Evolutionary conservation across 257 asterid species (phyloP).

Genomic region (Nyctanthes arbortristis): DNA sequence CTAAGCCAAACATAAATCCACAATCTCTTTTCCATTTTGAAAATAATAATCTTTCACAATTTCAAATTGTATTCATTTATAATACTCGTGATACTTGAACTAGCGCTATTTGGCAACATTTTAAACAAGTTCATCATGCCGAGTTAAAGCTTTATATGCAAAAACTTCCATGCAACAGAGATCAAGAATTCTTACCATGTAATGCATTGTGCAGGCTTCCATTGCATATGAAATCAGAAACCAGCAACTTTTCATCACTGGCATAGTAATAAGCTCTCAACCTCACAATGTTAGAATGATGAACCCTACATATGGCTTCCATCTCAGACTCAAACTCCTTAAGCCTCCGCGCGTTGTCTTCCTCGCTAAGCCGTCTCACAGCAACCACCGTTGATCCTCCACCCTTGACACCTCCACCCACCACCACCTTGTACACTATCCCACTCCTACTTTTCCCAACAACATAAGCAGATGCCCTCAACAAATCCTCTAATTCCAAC

Average conservation of each 20-base stretch:
- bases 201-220: conserved; percentile 80
- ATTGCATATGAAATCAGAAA: conserved; percentile 76
- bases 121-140: neutral
- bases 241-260: conserved; percentile 78
- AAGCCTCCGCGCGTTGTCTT: conserved; percentile 63
- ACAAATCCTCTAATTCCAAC: conserved; percentile 87
- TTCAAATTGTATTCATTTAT: too few relatives aligned
- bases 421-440: conserved; percentile 91
- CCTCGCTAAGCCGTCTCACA: conserved; percentile 89
- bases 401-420: conserved; percentile 53
- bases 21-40: neutral
- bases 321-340: conserved; percentile 87
- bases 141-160: neutral
- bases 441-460: conserved; percentile 92
- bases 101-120: neutral
- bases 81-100: too few relatives aligned
- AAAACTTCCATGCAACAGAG: neutral
- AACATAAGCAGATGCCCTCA: conserved; percentile 97
- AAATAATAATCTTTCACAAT: neutral
- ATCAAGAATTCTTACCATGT: conserved; percentile 55
- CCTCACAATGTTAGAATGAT: conserved; percentile 78
- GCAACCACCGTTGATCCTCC: conserved; percentile 48
- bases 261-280: conserved; percentile 90
- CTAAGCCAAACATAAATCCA: neutral
- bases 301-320: conserved; percentile 72